Evolutionary conservation across 805 yeast species (phyloP), one percentile per base, ranked within the genome.

Genomic region (Saturnispora saitoi): DNA sequence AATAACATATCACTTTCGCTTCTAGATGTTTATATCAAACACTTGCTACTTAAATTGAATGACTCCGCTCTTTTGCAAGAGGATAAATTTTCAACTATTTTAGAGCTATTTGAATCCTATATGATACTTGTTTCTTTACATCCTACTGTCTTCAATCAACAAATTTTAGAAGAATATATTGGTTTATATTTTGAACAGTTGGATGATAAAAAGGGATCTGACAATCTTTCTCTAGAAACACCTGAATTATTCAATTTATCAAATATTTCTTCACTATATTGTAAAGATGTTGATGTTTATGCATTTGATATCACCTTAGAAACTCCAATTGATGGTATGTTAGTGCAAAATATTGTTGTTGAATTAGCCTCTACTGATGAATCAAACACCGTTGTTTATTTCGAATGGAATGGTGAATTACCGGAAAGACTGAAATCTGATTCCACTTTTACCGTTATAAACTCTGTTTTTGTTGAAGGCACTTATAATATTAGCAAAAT

Each of bases 11-110:
- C 95, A 1, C 72, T 78, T 5, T 65, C 74, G n/a, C 64, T 91
- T 15, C 69, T 87, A 34, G 79, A 78, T 54, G 69, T 81, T 1
- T 88, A 82, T 58, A 72, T 86, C 28, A 78, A 79, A 36, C 87
- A 95, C 56, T 69, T 89, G 32, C 77, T 77, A 51, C 67, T 74
- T 26, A 54, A 63, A 42, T 58, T 55, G 0, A 54, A 52, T 32
- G 57, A 51, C 10, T 14, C 31, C 3, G 5, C 17, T 5, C 8
- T 17, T 19, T 11, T 7, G 9, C 57, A 24, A 48, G 57, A 7
- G n/a, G 58, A 26, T 47, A 57, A 61, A 1, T 57, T 77, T 43
- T 73, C 77, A 48, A 52, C 56, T 1, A 56, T 70, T 5, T 47
- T 57, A 0, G 51, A 77, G 3, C 49, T 53, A 4, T 75, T 78